phyloP scores from a whole-genome alignment of 2,329 filamentous ascomycete species.

The Nothopassalora personata region DNA sequence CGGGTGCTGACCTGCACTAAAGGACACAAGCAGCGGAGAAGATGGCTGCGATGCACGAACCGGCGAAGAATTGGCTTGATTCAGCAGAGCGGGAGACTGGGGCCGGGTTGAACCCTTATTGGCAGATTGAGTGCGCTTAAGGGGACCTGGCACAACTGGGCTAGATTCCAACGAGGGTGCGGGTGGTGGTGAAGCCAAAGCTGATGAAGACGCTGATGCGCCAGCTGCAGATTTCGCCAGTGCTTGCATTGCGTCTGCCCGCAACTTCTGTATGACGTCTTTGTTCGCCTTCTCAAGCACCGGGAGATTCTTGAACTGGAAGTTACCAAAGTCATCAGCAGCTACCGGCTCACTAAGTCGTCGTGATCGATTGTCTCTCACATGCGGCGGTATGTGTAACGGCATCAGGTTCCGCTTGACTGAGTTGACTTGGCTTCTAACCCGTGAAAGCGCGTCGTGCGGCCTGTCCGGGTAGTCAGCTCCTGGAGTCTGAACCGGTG shows the following conservation, averaged over 20 bases:
- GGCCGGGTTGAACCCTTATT: constrained; percentile 74
- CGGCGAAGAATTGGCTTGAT: constrained; percentile 78
- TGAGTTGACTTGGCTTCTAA: constrained; percentile 75
- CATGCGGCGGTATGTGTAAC: constrained; percentile 91
- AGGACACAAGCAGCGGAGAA: constrained; percentile 91
- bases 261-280: constrained; percentile 93
- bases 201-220: constrained; percentile 33
- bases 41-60: constrained; percentile 78
- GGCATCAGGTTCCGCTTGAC: constrained; percentile 92
- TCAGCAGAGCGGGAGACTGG: constrained; percentile 76
- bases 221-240: constrained; percentile 48
- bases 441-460: constrained; percentile 87
- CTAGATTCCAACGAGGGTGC: constrained; percentile 75
- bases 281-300: constrained; percentile 98
- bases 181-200: constrained; percentile 52
- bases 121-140: constrained; percentile 77
- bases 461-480: constrained; percentile 82
- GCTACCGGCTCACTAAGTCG: constrained; percentile 84
- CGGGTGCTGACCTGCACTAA: constrained; percentile 75
- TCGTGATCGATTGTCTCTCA: constrained; percentile 81
- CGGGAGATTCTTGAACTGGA: constrained; percentile 94
- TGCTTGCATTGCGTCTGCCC: constrained; percentile 78
- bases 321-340: constrained; percentile 90
- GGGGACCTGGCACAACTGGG: constrained; percentile 70
- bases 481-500: constrained; percentile 62